Evolutionary conservation across 306 rosid genomes (phyloP), one percentile per base, ranked within the genome.

Genomic region (Begonia loranthoides): DNA sequence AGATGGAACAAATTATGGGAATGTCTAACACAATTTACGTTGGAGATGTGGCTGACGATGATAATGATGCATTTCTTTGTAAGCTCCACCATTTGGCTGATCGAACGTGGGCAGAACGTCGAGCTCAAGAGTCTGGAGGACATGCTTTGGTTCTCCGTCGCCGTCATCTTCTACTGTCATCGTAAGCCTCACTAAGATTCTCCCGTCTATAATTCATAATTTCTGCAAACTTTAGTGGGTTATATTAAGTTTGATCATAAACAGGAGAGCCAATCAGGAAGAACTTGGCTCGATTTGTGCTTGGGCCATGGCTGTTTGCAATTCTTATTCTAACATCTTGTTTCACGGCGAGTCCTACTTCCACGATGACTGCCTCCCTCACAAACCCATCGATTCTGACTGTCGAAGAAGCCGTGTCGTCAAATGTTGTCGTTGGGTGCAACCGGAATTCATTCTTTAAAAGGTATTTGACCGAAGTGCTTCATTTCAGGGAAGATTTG

Each of bases 131-230:
- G 76, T 8, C 17, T 77, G 4, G 77, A 80, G 12, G 45, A 54
- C 57, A 70, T 77, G 74, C 57, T 78, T 44, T 84, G 86, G 94
- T 77, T 80, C 50, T 68, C 72, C 24, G 72, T 77, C 41, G 71
- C 70, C 0, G 38, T 73, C 58, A 22, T 80, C 10, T 75, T 84
- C 64, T 73, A n/a, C n/a, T 52, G 61, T 0, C 77, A 77, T 13
- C 68, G 88, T 83, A 80, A 77, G 79, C 71, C 28, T 22, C 28
- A 22, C 28, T 22, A 22, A 22, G 28, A 22, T 22, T 22, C 28
- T 22, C 28, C 28, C 28, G 4, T 22, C 28, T 22, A 4, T 22
- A 4, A 22, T 22, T 22, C 28, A 22, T 22, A 4, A 22, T 4
- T 22, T 22, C 28, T 22, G 28, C 28, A 22, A 22, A 22, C 28